Conservation (phyloP, 2,329 filamentous ascomycete genomes). For the Ilyonectria destructans region DNA sequence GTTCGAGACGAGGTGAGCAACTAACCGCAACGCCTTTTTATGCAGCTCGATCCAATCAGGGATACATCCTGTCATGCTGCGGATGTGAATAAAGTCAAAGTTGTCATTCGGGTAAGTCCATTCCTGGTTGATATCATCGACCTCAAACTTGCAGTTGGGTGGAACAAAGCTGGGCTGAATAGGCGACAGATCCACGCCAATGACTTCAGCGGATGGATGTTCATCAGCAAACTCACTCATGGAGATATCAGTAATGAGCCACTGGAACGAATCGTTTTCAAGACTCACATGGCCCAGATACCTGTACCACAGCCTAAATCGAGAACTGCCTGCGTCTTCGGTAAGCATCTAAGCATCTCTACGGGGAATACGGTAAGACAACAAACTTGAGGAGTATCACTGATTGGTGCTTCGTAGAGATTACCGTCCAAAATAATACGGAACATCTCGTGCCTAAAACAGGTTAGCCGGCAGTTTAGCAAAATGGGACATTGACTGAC, state of each 20-base stretch:
- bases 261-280: conserved; percentile 13
- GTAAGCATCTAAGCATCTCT: background rate
- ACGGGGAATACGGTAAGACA: background rate
- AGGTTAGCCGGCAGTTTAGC: background rate
- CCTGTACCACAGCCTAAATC: conserved; percentile 57
- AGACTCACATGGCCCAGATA: conserved; percentile 54
- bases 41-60: conserved; percentile 68
- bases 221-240: conserved; percentile 53
- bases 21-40: conserved; percentile 62
- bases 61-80: conserved; percentile 68
- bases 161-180: conserved; percentile 72
- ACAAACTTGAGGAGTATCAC: conserved; percentile 41
- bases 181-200: conserved; percentile 52
- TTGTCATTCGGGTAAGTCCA: conserved; percentile 62
- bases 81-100: conserved; percentile 74
- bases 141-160: conserved; percentile 74
- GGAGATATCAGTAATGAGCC: conserved; percentile 4
- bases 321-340: conserved; percentile 41
- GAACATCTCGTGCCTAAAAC: conserved; percentile 42
- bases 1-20: conserved; percentile 48
- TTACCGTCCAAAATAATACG: conserved; percentile 49
- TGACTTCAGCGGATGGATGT: conserved; percentile 62
- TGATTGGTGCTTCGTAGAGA: conserved; percentile 52
- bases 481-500: conserved; percentile 19
- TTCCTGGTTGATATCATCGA: conserved; percentile 72